Percentiles rank a stretch among this genome's conserved stretches.
These are phyloP conservation scores for Thielaviopsis cerberus DNA, from an alignment of 2,329 filamentous ascomycete genomes.

Conservation along the genomic window DNA sequence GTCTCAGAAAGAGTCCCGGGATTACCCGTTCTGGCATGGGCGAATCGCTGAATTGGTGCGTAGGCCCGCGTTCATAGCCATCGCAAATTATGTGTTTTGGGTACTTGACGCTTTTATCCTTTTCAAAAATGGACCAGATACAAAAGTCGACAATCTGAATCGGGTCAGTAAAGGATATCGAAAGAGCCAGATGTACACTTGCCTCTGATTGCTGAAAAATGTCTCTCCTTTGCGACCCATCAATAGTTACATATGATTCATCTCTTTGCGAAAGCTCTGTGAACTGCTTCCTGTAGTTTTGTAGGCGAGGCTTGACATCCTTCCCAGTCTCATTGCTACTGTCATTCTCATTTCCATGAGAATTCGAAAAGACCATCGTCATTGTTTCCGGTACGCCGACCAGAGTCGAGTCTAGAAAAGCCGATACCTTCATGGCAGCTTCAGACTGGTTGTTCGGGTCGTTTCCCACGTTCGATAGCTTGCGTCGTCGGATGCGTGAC, in stretches of 20 bases:
- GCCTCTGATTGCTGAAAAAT: conserved; percentile 47
- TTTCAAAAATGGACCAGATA: conserved; percentile 59
- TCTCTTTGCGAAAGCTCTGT: conserved; percentile 19
- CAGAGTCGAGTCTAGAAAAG: conserved; percentile 12
- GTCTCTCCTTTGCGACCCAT: conserved; percentile 22
- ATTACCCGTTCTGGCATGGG: conserved; percentile 47
- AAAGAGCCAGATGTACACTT: conserved; percentile 14
- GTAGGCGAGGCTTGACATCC: background rate
- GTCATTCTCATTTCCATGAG: background rate
- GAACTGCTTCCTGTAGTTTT: background rate
- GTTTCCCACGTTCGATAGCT: conserved; percentile 31
- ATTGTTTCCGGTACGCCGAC: conserved; percentile 4
- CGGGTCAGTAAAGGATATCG: conserved; percentile 4
- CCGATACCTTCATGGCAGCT: conserved; percentile 10
- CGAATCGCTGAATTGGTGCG: conserved; percentile 16
- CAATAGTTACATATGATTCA: conserved; percentile 35
- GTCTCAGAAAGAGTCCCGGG: conserved; percentile 42
- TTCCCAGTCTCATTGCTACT: background rate
- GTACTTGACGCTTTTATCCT: conserved; percentile 21
- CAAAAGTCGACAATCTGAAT: conserved; percentile 55
- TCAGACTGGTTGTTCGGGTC: conserved; percentile 16
- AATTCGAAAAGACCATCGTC: background rate
- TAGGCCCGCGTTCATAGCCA: conserved; percentile 45
- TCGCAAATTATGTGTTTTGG: conserved; percentile 66
- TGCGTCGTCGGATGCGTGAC: conserved; percentile 43